phyloP scores from a whole-genome alignment of 805 yeast species.

The Kazachstania africana region DNA sequence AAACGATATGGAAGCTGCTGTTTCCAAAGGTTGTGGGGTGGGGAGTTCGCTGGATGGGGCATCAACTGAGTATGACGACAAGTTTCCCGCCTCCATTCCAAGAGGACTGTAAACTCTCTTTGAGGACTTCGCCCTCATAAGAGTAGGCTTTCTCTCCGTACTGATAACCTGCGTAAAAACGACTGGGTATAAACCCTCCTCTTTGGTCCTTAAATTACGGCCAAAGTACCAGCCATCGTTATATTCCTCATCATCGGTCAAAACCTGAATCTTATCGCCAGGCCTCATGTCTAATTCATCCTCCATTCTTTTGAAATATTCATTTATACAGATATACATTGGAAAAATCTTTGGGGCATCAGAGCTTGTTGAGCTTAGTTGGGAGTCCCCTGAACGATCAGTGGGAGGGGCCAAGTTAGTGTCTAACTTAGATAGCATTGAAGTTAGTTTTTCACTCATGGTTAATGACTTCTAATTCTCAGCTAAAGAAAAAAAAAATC shows the following conservation, averaged over 20 bases:
- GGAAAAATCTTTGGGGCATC: slow-evolving; percentile 12
- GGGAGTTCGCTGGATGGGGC: slow-evolving; percentile 16
- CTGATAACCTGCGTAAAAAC: slow-evolving; percentile 59
- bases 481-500: no score
- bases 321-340: slow-evolving; percentile 58
- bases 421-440: slow-evolving; percentile 6
- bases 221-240: slow-evolving; percentile 98
- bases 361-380: slow-evolving; percentile 1
- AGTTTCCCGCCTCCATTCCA: slow-evolving; percentile 1
- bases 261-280: slow-evolving; percentile 80
- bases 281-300: slow-evolving; percentile 74
- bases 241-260: slow-evolving; percentile 86
- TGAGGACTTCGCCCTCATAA: slow-evolving; percentile 45
- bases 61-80: neutral
- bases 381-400: slow-evolving; percentile 2
- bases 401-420: slow-evolving; percentile 1
- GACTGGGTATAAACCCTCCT: slow-evolving; percentile 84
- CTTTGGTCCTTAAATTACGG: slow-evolving; percentile 54
- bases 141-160: slow-evolving; percentile 29
- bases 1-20: slow-evolving; percentile 8
- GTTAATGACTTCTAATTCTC: no score
- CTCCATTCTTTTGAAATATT: slow-evolving; percentile 74
- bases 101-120: slow-evolving; percentile 34
- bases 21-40: slow-evolving; percentile 19
- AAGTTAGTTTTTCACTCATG: slow-evolving; percentile 5